Evolutionary conservation across 257 asterid species (phyloP), one percentile per base, ranked within the genome.

Genomic region (Solanum gandarillasii): DNA sequence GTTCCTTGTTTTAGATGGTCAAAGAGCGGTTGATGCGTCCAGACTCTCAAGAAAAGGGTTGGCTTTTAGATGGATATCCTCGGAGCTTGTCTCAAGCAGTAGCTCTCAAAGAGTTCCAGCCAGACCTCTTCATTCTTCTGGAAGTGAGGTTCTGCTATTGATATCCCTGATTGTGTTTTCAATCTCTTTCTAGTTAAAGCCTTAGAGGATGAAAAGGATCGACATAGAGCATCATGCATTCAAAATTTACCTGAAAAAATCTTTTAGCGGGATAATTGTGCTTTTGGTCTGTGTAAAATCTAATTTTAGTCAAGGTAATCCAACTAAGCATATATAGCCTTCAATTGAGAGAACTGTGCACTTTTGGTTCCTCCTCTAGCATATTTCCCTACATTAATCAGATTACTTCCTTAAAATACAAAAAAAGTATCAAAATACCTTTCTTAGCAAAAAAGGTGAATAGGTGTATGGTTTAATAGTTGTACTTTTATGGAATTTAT

Each of bases 11-110:
- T 73, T 88, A 97, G 99, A 97, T 97, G 98, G 96, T 97, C 83
- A 97, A 95, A 90, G 99, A 95, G 11, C 98, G 99, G 60, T 84
- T 97, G 83, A 88, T 93, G 83, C 90, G 27, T 89, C 89, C 91
- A 88, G 99, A 97, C 93, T 92, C 98, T 87, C 89, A 74, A 83
- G 95, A 94, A 87, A 94, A 94, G 58, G 99, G 99, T 62, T 97
- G 99, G 99, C 98, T 97, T 90, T 93, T 97, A 72, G 99, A 97
- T 65, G 99, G 99, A 91, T 97, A 95, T 91, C 99, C 99, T 48
- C 92, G 99, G 88, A 97, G 99, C 81, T 93, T 62, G 83, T 95
- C 99, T 38, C 99, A 97, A 91, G 99, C 99, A 79, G 92, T 91
- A 9, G 98, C 96, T 74, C 98, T 97, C 87, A 88, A 92, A 94